Conservation (phyloP, 169 alveolate genomes). For the Perkinsus chesapeaki region DNA sequence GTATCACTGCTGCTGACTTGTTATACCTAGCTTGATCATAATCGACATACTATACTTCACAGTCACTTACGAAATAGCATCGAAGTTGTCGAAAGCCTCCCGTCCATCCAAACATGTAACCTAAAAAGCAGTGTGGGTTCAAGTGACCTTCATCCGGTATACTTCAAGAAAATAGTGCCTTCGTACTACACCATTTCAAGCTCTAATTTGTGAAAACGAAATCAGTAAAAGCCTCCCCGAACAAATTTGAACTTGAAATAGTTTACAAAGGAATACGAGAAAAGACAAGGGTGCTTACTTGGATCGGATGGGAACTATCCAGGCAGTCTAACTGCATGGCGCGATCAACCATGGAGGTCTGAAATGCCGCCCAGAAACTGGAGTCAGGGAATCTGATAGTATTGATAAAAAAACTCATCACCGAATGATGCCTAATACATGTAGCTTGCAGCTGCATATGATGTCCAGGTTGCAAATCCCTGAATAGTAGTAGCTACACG, state of each 20-base stretch:
- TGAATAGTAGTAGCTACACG: neutral
- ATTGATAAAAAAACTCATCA: neutral
- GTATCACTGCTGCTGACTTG: neutral
- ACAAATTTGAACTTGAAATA: no score
- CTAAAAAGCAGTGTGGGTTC: neutral
- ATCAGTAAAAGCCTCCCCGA: no score
- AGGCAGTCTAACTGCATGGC: neutral
- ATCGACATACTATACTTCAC: neutral
- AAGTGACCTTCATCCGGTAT: no score
- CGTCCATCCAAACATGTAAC: neutral
- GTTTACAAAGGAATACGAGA: no score
- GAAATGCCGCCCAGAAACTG: neutral
- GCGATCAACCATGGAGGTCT: neutral
- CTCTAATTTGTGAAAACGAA: no score
- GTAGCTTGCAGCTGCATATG: neutral
- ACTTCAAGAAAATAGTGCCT: no score
- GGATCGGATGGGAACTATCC: neutral
- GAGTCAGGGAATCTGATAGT: neutral
- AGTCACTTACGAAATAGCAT: neutral
- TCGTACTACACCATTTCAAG: no score
- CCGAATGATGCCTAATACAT: neutral
- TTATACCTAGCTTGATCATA: neutral
- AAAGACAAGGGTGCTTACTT: neutral
- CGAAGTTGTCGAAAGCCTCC: neutral
- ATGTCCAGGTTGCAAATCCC: neutral